These are phyloP conservation scores for Dalechampia spathulata DNA, from an alignment of 441 rosid genomes.

Conservation along the genomic window DNA sequence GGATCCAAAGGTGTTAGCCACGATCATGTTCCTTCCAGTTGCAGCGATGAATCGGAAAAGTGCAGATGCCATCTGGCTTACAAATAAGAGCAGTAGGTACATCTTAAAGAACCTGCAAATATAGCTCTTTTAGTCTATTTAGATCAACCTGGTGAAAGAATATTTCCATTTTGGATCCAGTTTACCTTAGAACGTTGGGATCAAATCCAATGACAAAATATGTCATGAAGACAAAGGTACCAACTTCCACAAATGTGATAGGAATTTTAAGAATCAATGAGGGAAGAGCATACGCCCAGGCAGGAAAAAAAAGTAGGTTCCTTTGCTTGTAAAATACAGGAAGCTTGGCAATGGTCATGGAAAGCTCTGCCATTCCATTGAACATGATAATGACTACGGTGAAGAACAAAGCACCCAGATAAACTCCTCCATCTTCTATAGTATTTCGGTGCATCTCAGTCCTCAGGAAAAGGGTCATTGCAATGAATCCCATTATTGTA, in stretches of 20 bases:
- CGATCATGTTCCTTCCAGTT: conserved; percentile 56
- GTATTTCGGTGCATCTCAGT: conserved; percentile 50
- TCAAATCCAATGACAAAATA: conserved; percentile 74
- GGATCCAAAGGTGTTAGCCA: conserved; percentile 67
- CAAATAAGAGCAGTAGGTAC: conserved; percentile 40
- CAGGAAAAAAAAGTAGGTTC: conserved; percentile 58
- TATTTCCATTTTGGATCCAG: no score
- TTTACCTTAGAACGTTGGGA: conserved; percentile 55
- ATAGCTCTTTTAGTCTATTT: no score
- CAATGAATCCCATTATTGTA: conserved; percentile 27
- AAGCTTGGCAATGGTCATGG: conserved; percentile 67
- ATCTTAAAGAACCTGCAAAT: conserved; percentile 64
- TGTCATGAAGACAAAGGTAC: conserved; percentile 52
- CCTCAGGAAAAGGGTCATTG: conserved; percentile 56
- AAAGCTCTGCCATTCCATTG: conserved; percentile 59
- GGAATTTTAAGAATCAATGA: conserved; percentile 76
- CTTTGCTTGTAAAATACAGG: conserved; percentile 87
- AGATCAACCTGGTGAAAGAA: no score
- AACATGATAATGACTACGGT: conserved; percentile 44
- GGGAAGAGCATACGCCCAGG: conserved; percentile 75
- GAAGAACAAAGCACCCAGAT: conserved; percentile 58
- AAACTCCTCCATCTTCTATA: conserved; percentile 42
- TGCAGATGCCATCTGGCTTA: conserved; percentile 63
- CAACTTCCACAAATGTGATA: conserved; percentile 47
- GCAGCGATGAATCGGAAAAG: conserved; percentile 60